phyloP scores from a whole-genome alignment of 2,329 filamentous ascomycete species.

The Dryadomyces sulphureus region DNA sequence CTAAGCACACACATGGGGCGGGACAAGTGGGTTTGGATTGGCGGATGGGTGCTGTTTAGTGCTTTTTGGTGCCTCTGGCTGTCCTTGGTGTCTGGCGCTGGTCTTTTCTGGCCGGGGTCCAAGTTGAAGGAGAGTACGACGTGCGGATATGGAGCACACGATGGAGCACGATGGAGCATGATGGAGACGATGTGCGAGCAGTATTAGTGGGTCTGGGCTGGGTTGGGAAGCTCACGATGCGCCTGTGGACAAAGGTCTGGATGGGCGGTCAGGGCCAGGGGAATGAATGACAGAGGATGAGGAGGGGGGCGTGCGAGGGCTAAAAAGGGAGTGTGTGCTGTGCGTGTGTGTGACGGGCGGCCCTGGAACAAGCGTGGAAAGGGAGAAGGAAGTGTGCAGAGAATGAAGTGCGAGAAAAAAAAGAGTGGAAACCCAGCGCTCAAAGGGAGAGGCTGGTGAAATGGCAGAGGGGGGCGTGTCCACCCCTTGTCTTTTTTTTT shows the following conservation, averaged over 20 bases:
- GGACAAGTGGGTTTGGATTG: slow-evolving; percentile 1
- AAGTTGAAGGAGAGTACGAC: too few species aligned
- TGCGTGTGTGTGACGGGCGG: too few species aligned
- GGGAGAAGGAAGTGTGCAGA: neutral
- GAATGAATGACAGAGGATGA: slow-evolving; percentile 3
- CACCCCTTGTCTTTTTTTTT: neutral
- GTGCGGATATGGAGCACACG: slow-evolving; percentile 8
- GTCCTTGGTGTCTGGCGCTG: too few species aligned
- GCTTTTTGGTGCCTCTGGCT: too few species aligned
- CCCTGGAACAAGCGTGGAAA: neutral
- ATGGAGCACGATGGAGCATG: slow-evolving; percentile 3
- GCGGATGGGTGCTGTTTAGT: neutral
- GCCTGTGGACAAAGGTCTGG: slow-evolving; percentile 1
- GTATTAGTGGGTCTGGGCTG: slow-evolving; percentile 12
- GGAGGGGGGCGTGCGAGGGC: neutral
- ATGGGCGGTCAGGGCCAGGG: slow-evolving; percentile 10
- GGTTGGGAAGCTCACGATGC: slow-evolving; percentile 9
- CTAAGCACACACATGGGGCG: slow-evolving; percentile 9
- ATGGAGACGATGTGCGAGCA: slow-evolving; percentile 4
- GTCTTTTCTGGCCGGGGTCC: too few species aligned
- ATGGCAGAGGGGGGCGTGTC: neutral
- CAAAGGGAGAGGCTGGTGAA: neutral
- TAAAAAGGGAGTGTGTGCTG: too few species aligned
- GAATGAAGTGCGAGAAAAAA: too few species aligned
- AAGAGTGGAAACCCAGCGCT: slow-evolving; percentile 2